Conservation (phyloP, 2,329 filamentous ascomycete species). For the Gnomoniopsis sp. region DNA sequence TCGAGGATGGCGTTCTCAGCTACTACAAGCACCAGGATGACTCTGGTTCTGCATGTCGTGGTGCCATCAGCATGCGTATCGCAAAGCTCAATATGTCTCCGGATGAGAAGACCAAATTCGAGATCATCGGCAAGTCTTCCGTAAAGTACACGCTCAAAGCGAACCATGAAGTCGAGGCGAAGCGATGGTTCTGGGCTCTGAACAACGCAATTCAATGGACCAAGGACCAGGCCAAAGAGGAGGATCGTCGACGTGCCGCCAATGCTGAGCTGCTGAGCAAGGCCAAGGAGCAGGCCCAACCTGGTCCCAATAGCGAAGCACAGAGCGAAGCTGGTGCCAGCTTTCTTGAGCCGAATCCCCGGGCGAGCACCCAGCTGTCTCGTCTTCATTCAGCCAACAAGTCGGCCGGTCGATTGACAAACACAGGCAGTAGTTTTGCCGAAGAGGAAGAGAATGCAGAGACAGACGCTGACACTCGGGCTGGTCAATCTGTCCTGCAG, state of each 20-base stretch:
- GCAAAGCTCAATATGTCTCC: slow-evolving; percentile 92
- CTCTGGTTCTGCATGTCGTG: slow-evolving; percentile 89
- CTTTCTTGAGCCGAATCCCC: slow-evolving; percentile 38
- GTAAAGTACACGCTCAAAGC: slow-evolving; percentile 98
- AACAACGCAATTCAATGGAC: slow-evolving; percentile 99
- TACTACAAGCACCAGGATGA: slow-evolving; percentile 99
- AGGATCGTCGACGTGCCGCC: slow-evolving; percentile 71
- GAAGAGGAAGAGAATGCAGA: slow-evolving; percentile 41
- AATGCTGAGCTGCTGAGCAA: slow-evolving; percentile 74
- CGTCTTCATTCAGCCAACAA: slow-evolving; percentile 36
- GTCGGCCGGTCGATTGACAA: slow-evolving; percentile 35
- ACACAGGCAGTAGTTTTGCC: slow-evolving; percentile 46
- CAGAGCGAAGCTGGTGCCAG: slow-evolving; percentile 50
- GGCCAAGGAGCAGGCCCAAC: slow-evolving; percentile 64
- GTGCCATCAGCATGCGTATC: slow-evolving; percentile 98
- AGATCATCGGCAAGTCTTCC: slow-evolving; percentile 96
- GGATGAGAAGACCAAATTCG: slow-evolving; percentile 95
- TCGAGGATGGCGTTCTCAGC: slow-evolving; percentile 94
- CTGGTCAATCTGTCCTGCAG: slow-evolving; percentile 32
- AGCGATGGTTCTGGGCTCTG: slow-evolving; percentile 97
- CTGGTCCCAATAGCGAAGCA: slow-evolving; percentile 42
- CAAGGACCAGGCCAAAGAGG: slow-evolving; percentile 93
- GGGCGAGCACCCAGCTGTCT: slow-evolving; percentile 44
- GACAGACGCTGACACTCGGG: slow-evolving; percentile 19
- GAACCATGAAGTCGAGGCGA: slow-evolving; percentile 96